phyloP scores from a whole-genome alignment of 345 rosid genomes.

The Erodium maritimum region DNA sequence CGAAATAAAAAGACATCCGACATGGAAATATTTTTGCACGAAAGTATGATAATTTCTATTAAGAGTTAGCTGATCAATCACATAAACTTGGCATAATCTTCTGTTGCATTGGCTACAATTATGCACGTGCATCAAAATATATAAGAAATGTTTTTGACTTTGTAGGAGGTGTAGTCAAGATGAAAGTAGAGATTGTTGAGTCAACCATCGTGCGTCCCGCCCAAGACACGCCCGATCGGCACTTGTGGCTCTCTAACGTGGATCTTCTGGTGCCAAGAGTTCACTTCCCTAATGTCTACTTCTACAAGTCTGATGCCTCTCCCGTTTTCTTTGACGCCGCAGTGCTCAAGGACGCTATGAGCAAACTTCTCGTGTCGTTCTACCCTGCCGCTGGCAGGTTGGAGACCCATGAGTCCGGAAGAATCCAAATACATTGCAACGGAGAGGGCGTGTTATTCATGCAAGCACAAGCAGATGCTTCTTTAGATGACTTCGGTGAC shows the following conservation, averaged over 20 bases:
- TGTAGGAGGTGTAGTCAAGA: neutral
- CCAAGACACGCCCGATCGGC: conserved; percentile 14
- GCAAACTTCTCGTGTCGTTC: conserved; percentile 27
- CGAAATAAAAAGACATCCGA: too few species aligned
- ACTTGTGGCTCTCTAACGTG: conserved; percentile 26
- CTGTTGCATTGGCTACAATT: too few species aligned
- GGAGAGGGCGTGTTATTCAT: conserved; percentile 29
- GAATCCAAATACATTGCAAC: conserved; percentile 26
- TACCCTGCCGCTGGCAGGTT: conserved; percentile 37
- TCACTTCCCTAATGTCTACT: conserved; percentile 18
- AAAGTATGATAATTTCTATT: too few species aligned
- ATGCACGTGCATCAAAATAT: too few species aligned
- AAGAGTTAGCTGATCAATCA: too few species aligned
- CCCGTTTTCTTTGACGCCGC: too few species aligned
- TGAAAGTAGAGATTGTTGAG: too few species aligned
- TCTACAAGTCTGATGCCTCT: conserved; percentile 15
- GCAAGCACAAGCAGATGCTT: conserved; percentile 20
- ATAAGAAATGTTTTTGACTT: too few species aligned
- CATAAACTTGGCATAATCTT: too few species aligned
- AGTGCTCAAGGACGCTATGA: conserved; percentile 23
- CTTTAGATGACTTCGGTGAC: conserved; percentile 12
- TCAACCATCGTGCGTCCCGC: conserved; percentile 9
- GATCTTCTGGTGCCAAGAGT: conserved; percentile 14
- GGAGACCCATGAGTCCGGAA: conserved; percentile 20
- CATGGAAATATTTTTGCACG: too few species aligned